Evolutionary conservation across 2,329 filamentous ascomycete species (phyloP), one percentile per base, ranked within the genome.

Genomic region (Cladobotryum mycophilum): DNA sequence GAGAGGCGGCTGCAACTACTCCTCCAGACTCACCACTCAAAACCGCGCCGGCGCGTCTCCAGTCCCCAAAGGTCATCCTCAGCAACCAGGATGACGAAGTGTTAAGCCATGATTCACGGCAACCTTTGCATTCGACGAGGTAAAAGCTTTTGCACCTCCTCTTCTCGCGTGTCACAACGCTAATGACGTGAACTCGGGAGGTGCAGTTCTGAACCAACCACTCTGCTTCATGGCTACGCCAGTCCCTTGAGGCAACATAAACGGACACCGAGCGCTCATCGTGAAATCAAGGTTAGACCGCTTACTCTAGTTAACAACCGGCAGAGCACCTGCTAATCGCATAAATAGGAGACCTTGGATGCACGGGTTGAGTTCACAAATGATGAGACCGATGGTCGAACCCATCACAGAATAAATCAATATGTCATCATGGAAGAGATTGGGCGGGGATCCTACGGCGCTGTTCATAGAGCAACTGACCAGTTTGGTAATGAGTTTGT

Each of bases 361-460:
- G 92, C 92, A 49, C 84, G 83, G 53, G 91, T 89, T 30, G 84
- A 93, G 64, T 95, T 95, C 68, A 85, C 81, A 54, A 93, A 85
- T 61, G 91, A 90, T 66, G 86, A 92, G 60, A 77, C 85, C 58
- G 89, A 96, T 63, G 90, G 90, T 22, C 80, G 76, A 46, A 84
- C 86, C 3, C 84, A 95, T 64, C 89, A 95, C 64, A 81, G 84
- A 52, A 92, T 97, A 72, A 97, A 97, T 67, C 92, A 97, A 70
- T 99, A 97, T 67, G 78, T 86, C 52, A 93, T 99, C 63, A 85
- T 87, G 67, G 87, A 95, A 66, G 92, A 97, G 74, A 96, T 99
- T 61, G 93, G 93, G n/a, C 80, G 90, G 57, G 93, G 93, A 15
- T 97, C 92, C 0, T 99, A 95, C 67, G 93, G 93, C 7, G 86